Evolutionary conservation across 805 yeast genomes (phyloP).

Genomic region (Wickerhamiella cacticola): DNA sequence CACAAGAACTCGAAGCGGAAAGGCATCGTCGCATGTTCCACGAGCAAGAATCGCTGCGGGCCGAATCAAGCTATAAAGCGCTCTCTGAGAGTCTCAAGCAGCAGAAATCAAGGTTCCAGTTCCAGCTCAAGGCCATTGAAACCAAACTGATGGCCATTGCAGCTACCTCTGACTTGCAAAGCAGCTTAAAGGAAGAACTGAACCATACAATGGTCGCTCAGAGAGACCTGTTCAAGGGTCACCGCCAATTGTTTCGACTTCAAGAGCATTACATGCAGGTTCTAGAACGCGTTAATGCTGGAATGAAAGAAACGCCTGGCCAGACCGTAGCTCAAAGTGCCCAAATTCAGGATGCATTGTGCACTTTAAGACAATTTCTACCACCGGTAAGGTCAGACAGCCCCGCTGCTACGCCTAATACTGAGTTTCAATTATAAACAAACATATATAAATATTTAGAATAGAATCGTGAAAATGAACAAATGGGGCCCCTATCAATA

Average conservation of each 20-base stretch:
- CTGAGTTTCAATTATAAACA: too few species aligned
- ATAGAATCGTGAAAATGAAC: too few species aligned
- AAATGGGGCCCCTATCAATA: too few species aligned
- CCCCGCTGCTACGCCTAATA: too few species aligned
- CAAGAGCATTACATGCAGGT: conserved; percentile 9
- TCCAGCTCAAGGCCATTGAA: conserved; percentile 6
- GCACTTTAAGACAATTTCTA: neutral
- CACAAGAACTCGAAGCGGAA: neutral
- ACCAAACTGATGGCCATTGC: neutral
- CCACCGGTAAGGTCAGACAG: too few species aligned
- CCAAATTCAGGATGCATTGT: neutral
- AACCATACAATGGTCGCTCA: neutral
- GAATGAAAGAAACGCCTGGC: neutral
- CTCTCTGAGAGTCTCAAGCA: conserved; percentile 5
- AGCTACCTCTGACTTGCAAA: neutral
- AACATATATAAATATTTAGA: too few species aligned
- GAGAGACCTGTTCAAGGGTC: neutral
- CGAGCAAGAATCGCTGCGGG: conserved; percentile 1
- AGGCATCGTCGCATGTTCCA: neutral
- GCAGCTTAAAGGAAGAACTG: neutral
- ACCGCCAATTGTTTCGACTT: conserved; percentile 1
- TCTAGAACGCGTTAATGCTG: neutral
- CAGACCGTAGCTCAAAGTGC: neutral
- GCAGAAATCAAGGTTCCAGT: conserved; percentile 1
- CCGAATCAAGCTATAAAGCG: conserved; percentile 3